Percentiles rank a stretch among this genome's conserved stretches.
Conservation (phyloP, 2,329 filamentous ascomycete species). For the Fusarium scirpi region DNA sequence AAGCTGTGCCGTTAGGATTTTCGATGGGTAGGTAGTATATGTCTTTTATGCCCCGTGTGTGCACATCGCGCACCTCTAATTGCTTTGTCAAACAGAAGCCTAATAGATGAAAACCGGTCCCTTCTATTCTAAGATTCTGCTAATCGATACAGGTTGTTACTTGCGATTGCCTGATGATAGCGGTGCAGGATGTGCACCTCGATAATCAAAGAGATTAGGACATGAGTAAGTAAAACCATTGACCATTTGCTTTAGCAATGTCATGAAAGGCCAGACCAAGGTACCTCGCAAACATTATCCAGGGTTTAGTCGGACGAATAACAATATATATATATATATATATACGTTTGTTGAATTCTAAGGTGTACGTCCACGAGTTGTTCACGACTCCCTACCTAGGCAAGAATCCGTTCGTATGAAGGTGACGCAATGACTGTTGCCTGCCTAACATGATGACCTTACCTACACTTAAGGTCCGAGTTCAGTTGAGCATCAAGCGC, state of each 20-base stretch:
- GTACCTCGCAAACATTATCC: not conserved
- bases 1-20: not conserved
- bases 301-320: not conserved
- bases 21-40: not conserved
- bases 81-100: not conserved
- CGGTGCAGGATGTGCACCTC: not conserved
- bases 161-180: not conserved
- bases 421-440: conserved; percentile 31
- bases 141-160: not conserved
- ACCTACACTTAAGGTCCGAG: not conserved
- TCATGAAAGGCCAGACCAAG: not conserved
- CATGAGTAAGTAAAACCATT: not conserved
- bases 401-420: not conserved
- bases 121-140: not conserved
- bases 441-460: conserved; percentile 16
- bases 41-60: not conserved
- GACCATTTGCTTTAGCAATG: not conserved
- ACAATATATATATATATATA: not conserved
- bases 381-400: not conserved
- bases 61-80: not conserved
- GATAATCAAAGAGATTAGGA: not conserved
- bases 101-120: not conserved
- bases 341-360: not conserved
- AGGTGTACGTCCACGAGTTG: not conserved
- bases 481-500: conserved; percentile 6